Base-by-base conservation (phyloP, 768 basidiomycete species). In the Lyophyllum atratum region DNA sequence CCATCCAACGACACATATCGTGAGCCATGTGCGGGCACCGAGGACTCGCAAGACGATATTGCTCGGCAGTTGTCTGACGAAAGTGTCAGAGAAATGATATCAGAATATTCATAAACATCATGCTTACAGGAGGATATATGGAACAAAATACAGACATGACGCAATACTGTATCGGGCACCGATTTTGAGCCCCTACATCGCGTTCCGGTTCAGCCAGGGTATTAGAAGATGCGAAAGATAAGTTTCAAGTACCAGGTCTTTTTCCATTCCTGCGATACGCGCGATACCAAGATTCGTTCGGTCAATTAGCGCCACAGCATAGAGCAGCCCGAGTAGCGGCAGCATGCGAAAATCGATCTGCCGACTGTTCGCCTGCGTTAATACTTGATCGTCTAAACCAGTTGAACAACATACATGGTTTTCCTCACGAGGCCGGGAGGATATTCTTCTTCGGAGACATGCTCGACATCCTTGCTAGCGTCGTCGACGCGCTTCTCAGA, bases 101-200 rank as follows among this genome's bases (percentile, higher is more conserved):
- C 4, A 19, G 45, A 14, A 26, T n/a, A 51, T 10, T 4, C 61
- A 4, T 4, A 42, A 1, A 28, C 11, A 5, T 31, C n/a, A 19
- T n/a, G 26, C 75, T 53, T 45, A 78, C 79, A 79, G 64, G 15
- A 79, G 53, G 54, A 76, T 74, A 55, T 78, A 80, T 3, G 77
- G 78, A 12, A 77, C 69, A 55, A 79, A 79, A 52, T 76, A 78
- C 7, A 78, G 52, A 46, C 71, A 75, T 21, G 74, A 74, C 2
- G 71, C 72, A 40, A 78, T 72, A 50, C 72, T 77, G 61, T 68
- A 79, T 48, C 78, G 68, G 14, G 63, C 59, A 8, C 72, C 74
- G 26, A 70, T 59, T 14, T 59, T 52, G 19, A 75, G 63, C 56
- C 65, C 57, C 75, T 75, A 51, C 19, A 29, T 0, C 39, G 24